These are phyloP conservation scores for Fomitopsis betulina DNA, from an alignment of 1,284 basidiomycete species.

Conservation along the genomic window DNA sequence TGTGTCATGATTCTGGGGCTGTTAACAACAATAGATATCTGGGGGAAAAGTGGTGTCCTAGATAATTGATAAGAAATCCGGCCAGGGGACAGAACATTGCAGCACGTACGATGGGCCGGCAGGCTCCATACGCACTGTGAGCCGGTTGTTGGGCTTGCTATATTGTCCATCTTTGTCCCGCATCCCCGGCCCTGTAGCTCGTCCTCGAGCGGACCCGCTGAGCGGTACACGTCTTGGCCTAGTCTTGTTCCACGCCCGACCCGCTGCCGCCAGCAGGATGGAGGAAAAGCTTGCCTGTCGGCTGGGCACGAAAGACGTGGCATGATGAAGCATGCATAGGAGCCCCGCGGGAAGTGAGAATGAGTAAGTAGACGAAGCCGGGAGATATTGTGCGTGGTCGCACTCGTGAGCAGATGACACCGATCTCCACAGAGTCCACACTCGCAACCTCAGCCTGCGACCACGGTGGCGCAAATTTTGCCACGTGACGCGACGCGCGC, in stretches of 20 bases:
- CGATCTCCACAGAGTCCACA: too few relatives aligned
- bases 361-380: constrained; percentile 7
- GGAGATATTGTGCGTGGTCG: neutral
- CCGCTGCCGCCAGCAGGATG: constrained; percentile 46
- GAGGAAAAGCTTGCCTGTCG: constrained; percentile 33
- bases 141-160: neutral
- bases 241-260: constrained; percentile 43
- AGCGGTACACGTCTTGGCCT: constrained; percentile 19
- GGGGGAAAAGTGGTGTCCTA: neutral
- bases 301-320: constrained; percentile 35
- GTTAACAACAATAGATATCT: neutral
- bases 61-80: neutral
- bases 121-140: neutral
- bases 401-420: neutral
- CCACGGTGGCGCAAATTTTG: constrained; percentile 4
- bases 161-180: neutral
- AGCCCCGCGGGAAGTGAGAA: constrained; percentile 17
- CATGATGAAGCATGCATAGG: constrained; percentile 64
- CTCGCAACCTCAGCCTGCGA: too few relatives aligned
- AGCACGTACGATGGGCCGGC: neutral
- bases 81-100: neutral
- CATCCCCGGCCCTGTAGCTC: neutral
- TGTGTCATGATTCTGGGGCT: neutral
- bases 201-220: constrained; percentile 2
- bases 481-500: constrained; percentile 4